Evolutionary conservation across 2,329 filamentous ascomycete species (phyloP).

Genomic region (Pseudonectria buxi): DNA sequence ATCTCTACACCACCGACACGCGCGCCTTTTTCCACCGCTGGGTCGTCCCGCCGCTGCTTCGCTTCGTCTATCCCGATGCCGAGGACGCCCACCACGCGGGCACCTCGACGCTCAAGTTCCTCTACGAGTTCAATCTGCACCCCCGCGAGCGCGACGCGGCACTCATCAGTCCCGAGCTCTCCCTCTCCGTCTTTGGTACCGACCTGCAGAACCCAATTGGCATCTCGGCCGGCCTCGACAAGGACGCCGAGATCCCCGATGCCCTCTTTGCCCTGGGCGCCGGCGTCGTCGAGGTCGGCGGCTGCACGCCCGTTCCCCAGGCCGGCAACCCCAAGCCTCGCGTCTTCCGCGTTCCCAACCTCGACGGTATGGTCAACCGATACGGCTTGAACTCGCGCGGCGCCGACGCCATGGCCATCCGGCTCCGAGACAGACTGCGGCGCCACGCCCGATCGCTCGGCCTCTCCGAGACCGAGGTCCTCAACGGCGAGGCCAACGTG

Average conservation of each 20-base stretch:
- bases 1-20: constrained; percentile 69
- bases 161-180: constrained; percentile 26
- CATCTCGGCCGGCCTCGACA: constrained; percentile 93
- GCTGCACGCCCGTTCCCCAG: constrained; percentile 81
- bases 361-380: constrained; percentile 87
- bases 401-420: constrained; percentile 76
- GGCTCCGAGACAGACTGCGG: constrained; percentile 69
- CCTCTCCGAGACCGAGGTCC: constrained; percentile 63
- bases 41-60: constrained; percentile 58
- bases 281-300: constrained; percentile 85
- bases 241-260: constrained; percentile 83
- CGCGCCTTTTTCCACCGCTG: constrained; percentile 64
- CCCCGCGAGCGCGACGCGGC: constrained; percentile 65
- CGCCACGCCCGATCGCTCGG: constrained; percentile 67
- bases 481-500: constrained; percentile 70
- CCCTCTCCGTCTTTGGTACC: constrained; percentile 63
- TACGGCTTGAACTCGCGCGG: constrained; percentile 93
- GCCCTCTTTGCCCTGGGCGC: constrained; percentile 79
- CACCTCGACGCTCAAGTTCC: constrained; percentile 60
- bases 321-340: constrained; percentile 80
- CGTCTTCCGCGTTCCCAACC: constrained; percentile 76
- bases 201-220: constrained; percentile 78
- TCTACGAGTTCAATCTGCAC: constrained; percentile 70
- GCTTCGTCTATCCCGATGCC: constrained; percentile 62
- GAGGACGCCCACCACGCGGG: constrained; percentile 89